Evolutionary conservation across 2,329 filamentous ascomycete species (phyloP).

Genomic region (Colletotrichum chrysophilum): DNA sequence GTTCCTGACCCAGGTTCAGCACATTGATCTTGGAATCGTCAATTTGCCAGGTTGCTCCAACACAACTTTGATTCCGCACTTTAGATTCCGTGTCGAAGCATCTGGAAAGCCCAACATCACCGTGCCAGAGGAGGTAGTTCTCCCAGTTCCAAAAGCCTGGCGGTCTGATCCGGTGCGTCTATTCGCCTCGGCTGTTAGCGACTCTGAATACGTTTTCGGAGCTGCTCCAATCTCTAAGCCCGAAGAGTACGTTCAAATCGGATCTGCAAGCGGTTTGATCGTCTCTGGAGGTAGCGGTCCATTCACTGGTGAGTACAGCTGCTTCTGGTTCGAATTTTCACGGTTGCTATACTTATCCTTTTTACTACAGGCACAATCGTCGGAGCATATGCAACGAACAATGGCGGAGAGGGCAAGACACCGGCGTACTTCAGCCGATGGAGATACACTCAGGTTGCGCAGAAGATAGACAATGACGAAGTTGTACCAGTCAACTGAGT

Average conservation of each 20-base stretch:
- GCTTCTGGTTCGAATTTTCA: neutral
- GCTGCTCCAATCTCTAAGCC: constrained; percentile 33
- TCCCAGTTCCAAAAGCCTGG: constrained; percentile 45
- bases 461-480: neutral
- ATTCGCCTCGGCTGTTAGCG: constrained; percentile 47
- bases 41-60: constrained; percentile 26
- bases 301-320: constrained; percentile 31
- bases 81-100: constrained; percentile 47
- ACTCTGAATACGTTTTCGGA: constrained; percentile 47
- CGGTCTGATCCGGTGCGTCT: constrained; percentile 36
- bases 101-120: constrained; percentile 35
- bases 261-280: constrained; percentile 30
- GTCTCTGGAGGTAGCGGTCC: constrained; percentile 16
- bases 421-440: constrained; percentile 53
- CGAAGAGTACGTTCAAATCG: constrained; percentile 29
- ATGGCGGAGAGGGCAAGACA: constrained; percentile 48
- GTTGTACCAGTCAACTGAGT: neutral
- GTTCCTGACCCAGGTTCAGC: constrained; percentile 59
- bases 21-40: constrained; percentile 51
- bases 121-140: constrained; percentile 39
- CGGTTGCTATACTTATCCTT: neutral
- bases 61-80: constrained; percentile 34
- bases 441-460: constrained; percentile 41
- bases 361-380: constrained; percentile 47
- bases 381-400: constrained; percentile 57